These are phyloP conservation scores for Paramecium caudatum DNA, from an alignment of 73 alveolate genomes.

Conservation along the genomic window DNA sequence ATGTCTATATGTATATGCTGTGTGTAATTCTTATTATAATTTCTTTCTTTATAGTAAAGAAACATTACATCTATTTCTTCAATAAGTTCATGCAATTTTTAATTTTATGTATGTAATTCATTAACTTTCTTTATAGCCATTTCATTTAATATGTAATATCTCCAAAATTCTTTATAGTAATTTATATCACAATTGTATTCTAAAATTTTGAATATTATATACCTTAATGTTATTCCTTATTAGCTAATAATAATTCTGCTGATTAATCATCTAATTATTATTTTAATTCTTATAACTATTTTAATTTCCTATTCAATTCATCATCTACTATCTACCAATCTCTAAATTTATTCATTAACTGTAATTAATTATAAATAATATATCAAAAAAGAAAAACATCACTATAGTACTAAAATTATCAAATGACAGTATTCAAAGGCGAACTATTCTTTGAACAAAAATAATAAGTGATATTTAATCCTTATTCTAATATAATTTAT, in stretches of 20 bases:
- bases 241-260: neutral
- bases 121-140: slow-evolving; percentile 73
- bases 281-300: slow-evolving; percentile 33
- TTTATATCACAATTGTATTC: slow-evolving; percentile 70
- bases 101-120: slow-evolving; percentile 57
- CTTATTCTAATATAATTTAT: too few relatives aligned
- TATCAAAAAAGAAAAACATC: too few relatives aligned
- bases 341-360: slow-evolving; percentile 49
- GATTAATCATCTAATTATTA: slow-evolving; percentile 24
- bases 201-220: neutral
- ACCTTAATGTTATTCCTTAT: slow-evolving; percentile 49
- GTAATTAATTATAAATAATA: too few relatives aligned
- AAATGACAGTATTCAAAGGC: too few relatives aligned
- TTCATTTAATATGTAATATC: slow-evolving; percentile 74
- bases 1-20: slow-evolving; percentile 48
- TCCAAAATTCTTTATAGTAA: slow-evolving; percentile 76
- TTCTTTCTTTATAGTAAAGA: neutral
- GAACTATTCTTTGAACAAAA: too few relatives aligned
- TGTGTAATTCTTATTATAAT: slow-evolving; percentile 69
- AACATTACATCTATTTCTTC: slow-evolving; percentile 68
- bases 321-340: slow-evolving; percentile 68
- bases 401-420: too few relatives aligned
- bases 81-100: slow-evolving; percentile 18
- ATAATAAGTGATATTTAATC: too few relatives aligned
- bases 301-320: slow-evolving; percentile 63